Evolutionary conservation across 192 early-diverging fungal genomes (phyloP), one percentile per base, ranked within the genome.

Genomic region (Coemansia sp.): DNA sequence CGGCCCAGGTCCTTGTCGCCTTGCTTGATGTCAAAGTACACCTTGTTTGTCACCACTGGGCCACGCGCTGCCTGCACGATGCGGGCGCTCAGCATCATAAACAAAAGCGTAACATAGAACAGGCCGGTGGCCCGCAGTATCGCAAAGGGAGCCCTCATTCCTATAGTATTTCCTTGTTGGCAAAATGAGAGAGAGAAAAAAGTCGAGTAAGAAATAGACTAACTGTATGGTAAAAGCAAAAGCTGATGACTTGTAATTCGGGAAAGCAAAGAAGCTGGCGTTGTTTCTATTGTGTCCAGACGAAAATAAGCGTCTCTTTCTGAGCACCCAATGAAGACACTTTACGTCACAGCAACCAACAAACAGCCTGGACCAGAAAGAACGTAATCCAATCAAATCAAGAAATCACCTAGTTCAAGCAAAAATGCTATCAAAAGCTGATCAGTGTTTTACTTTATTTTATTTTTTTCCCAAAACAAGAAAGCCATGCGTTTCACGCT

Each of bases 1-100:
- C 72, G 69, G 15, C 81, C 91, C n/a, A 91, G 79, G 49, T 82
- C 61, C 65, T 89, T 68, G 83, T 87, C 86, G 60, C 89, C 93
- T 63, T 93, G 90, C 69, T 85, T 78, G 42, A 98, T 88, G 68
- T 96, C 93, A 73, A 98, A 92, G 78, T 78, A 95, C 30, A 98
- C 95, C 70, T 86, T 88, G 84, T 82, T 81, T 58, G 90, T 90
- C 16, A 92, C 82, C 25, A 81, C 48, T 34, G 89, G 90, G 2
- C 89, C 90, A 64, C 81, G 86, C 4, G 82, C 82, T 21, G 88
- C 88, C 56, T 67, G 52, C 8, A 72, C 80, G 15, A 74, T 40
- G 12, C 60, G 65, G 13, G 80, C 74, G 51, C 69, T 69, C 45
- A 78, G 43, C 66, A 77, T 64, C 59, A 75, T 67, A 30, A 64